Conservation (phyloP, 225 moss, liverwort and hornwort genomes). For the Pleurozium schreberi region DNA sequence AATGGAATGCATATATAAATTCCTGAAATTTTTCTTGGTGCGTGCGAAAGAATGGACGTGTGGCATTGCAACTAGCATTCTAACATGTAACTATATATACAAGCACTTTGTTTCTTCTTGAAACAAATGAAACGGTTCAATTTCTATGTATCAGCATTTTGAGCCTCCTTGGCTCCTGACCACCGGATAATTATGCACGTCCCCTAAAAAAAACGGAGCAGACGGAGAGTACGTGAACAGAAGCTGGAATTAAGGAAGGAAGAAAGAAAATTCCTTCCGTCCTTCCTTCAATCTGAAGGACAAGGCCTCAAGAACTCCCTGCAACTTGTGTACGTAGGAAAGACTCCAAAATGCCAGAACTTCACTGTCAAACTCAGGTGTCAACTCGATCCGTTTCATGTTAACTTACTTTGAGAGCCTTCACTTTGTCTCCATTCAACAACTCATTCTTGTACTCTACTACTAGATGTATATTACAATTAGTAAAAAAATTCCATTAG, state of each 20-base stretch:
- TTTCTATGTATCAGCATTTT: too few species aligned
- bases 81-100: too few species aligned
- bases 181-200: too few species aligned
- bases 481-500: background rate
- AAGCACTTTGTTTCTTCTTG: too few species aligned
- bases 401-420: background rate
- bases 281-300: too few species aligned
- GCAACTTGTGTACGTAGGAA: background rate
- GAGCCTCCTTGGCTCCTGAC: background rate
- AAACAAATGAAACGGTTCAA: too few species aligned
- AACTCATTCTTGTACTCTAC: background rate
- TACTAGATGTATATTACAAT: background rate
- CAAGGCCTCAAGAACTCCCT: background rate
- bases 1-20: background rate
- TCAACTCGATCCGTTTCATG: background rate
- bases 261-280: background rate
- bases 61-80: background rate
- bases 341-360: background rate
- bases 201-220: background rate
- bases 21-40: background rate
- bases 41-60: background rate
- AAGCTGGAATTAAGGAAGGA: background rate
- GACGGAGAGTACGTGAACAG: background rate
- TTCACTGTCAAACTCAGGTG: too few species aligned
- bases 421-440: background rate